These are phyloP conservation scores for Fusarium algeriense DNA, from an alignment of 2,329 filamentous ascomycete genomes.

Conservation along the genomic window DNA sequence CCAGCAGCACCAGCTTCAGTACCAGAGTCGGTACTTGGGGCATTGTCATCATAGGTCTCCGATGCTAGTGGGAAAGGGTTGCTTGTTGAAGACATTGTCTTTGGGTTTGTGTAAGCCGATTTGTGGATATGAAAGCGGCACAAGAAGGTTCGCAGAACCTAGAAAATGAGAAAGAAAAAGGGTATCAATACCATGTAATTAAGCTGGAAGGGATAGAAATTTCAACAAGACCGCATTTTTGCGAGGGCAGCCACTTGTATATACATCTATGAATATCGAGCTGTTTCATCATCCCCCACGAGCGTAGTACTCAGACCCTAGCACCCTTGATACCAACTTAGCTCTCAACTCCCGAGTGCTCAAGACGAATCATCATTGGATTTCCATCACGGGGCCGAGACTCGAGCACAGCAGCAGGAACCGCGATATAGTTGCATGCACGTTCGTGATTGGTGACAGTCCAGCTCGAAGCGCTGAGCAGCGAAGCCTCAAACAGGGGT, in stretches of 20 bases:
- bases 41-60: conserved; percentile 54
- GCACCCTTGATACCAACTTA: conserved; percentile 32
- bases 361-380: conserved; percentile 41
- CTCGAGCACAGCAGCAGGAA: conserved; percentile 29
- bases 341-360: conserved; percentile 26
- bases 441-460: conserved; percentile 47
- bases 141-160: conserved; percentile 40
- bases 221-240: not conserved
- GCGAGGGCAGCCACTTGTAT: conserved; percentile 43
- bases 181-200: conserved; percentile 20
- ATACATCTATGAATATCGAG: conserved; percentile 34
- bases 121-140: conserved; percentile 11
- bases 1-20: conserved; percentile 75
- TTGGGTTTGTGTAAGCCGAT: conserved; percentile 10
- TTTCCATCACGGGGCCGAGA: conserved; percentile 32
- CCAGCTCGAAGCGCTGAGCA: conserved; percentile 49
- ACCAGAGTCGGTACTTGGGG: conserved; percentile 57
- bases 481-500: conserved; percentile 36
- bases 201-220: conserved; percentile 2
- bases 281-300: conserved; percentile 32
- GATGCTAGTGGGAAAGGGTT: conserved; percentile 59
- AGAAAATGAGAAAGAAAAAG: conserved; percentile 2
- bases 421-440: conserved; percentile 21
- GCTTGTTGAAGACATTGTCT: conserved; percentile 56
- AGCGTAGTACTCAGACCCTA: conserved; percentile 14